A percentile compares a stretch with the other conserved stretches of the same genome.
These are phyloP conservation scores for Carallia pectinifolia DNA, from an alignment of 345 rosid genomes.

Conservation along the genomic window DNA sequence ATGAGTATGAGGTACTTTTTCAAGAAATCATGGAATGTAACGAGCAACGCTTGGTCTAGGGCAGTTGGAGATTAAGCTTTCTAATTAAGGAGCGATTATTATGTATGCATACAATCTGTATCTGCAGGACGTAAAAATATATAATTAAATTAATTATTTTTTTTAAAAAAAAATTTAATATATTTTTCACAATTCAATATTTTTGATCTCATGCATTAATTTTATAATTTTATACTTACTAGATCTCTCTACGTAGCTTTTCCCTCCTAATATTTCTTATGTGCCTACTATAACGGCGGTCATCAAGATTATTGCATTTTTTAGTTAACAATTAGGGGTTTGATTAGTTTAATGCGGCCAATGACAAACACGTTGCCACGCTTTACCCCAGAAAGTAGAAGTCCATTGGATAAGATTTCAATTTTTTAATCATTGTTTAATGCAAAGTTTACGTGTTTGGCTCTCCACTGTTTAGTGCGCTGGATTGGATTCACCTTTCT, in stretches of 20 bases:
- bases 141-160: no score
- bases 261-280: no score
- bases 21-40: slow-evolving; percentile 5
- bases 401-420: slow-evolving; percentile 39
- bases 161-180: no score
- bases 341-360: slow-evolving; percentile 31
- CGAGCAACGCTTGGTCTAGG: slow-evolving; percentile 16
- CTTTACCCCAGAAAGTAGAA: slow-evolving; percentile 42
- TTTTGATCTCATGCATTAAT: no score
- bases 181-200: no score
- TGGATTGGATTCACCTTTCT: slow-evolving; percentile 29
- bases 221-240: no score
- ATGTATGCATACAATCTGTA: no score
- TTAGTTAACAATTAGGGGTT: not conserved
- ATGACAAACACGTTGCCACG: slow-evolving; percentile 32
- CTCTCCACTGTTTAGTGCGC: slow-evolving; percentile 52
- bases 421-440: slow-evolving; percentile 10
- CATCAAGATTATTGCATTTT: slow-evolving; percentile 16
- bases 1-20: not conserved
- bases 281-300: slow-evolving; percentile 19
- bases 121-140: no score
- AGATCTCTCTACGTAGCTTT: no score
- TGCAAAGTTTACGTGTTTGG: slow-evolving; percentile 33
- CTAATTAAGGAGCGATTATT: not conserved
- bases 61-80: not conserved